A percentile compares a stretch with the other conserved stretches of the same genome.
Evolutionary conservation across 2,329 filamentous ascomycete species (phyloP).

Genomic region (Zymoseptoria ardabiliae): DNA sequence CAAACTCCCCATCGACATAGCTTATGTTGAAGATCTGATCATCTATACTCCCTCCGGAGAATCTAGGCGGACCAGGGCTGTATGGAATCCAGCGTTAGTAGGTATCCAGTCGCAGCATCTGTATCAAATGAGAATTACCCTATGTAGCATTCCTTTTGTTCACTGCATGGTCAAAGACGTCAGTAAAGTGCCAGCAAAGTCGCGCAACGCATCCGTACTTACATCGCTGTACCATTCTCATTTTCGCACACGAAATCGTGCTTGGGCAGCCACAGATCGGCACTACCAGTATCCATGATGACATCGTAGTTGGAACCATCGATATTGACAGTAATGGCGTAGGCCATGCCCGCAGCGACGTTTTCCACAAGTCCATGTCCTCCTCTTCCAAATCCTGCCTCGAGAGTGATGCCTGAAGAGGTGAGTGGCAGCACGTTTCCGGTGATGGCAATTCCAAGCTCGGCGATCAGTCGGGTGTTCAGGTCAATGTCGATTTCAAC

Average conservation of each 20-base stretch:
- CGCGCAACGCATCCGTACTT: conserved; percentile 3
- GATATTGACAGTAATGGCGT: neutral
- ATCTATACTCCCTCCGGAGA: conserved; percentile 27
- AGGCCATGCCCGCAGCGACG: too few relatives aligned
- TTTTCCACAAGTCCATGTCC: too few relatives aligned
- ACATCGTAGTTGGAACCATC: neutral
- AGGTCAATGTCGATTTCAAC: too few relatives aligned
- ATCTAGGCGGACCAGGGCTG: conserved; percentile 8
- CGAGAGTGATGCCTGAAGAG: too few relatives aligned
- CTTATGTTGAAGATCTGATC: conserved; percentile 35
- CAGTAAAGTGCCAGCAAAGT: too few relatives aligned
- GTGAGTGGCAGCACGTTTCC: too few relatives aligned
- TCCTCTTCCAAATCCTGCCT: too few relatives aligned
- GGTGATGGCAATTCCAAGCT: too few relatives aligned
- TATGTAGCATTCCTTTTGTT: conserved; percentile 10
- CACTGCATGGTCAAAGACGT: too few relatives aligned
- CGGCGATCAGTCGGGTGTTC: too few relatives aligned
- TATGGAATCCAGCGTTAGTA: too few relatives aligned
- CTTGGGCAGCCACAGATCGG: conserved; percentile 39
- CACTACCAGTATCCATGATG: conserved; percentile 37
- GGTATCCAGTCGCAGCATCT: too few relatives aligned
- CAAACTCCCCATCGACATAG: conserved; percentile 36
- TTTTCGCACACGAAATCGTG: conserved; percentile 18
- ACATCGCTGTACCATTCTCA: conserved; percentile 2
- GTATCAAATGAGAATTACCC: conserved; percentile 18